phyloP scores from a whole-genome alignment of 2,329 filamentous ascomycete genomes.

The Ophiostoma populinum region DNA sequence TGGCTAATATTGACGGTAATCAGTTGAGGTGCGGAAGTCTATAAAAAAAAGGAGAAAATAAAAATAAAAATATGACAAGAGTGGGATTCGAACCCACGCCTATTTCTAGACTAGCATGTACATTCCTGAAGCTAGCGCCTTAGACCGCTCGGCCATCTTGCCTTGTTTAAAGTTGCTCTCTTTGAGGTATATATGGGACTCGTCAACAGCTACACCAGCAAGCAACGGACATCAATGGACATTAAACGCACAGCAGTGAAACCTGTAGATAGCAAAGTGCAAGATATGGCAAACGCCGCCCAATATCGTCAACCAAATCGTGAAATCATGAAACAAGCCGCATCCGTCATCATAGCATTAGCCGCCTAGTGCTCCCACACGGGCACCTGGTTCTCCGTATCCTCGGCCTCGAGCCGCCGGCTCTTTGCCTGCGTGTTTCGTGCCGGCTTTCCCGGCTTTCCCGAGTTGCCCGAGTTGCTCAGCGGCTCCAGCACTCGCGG shows the following conservation, averaged over 20 bases:
- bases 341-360: neutral
- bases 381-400: conserved; percentile 5
- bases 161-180: neutral
- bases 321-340: neutral
- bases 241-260: neutral
- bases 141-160: conserved; percentile 4
- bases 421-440: conserved; percentile 1
- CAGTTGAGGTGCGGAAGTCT: no score
- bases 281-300: no score
- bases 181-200: no score
- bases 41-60: neutral
- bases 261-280: neutral
- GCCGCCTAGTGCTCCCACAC: conserved; percentile 3
- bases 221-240: neutral
- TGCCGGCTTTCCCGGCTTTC: neutral
- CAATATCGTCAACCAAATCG: no score
- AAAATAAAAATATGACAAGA: neutral
- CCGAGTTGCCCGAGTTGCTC: no score
- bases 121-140: conserved; percentile 4
- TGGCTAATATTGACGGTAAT: no score
- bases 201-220: neutral
- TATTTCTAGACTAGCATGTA: conserved; percentile 3
- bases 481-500: neutral
- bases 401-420: neutral
- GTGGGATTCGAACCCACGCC: conserved; percentile 4